phyloP scores from a whole-genome alignment of 2,329 filamentous ascomycete genomes.

The Penicillium sumatraense region DNA sequence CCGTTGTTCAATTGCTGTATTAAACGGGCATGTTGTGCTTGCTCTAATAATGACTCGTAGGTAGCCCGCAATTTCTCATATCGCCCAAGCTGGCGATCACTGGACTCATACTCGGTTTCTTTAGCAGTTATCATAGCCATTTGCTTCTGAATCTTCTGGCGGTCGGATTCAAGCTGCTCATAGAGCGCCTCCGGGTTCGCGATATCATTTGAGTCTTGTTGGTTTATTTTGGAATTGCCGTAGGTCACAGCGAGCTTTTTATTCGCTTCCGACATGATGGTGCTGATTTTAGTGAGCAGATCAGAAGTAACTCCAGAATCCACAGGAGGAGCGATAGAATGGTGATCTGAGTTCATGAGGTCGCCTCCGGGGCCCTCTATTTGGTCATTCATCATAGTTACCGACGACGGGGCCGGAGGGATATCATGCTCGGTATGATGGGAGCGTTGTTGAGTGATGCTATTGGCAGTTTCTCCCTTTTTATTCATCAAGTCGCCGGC shows the following conservation, averaged over 20 bases:
- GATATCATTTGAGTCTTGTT: slow-evolving; percentile 53
- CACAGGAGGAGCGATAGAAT: slow-evolving; percentile 41
- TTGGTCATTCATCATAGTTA: slow-evolving; percentile 46
- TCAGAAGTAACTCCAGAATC: slow-evolving; percentile 65
- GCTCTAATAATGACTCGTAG: slow-evolving; percentile 51
- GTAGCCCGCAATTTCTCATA: slow-evolving; percentile 42
- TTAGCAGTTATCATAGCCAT: slow-evolving; percentile 39
- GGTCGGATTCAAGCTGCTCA: slow-evolving; percentile 49
- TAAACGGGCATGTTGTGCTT: slow-evolving; percentile 45
- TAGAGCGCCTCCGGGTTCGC: slow-evolving; percentile 47
- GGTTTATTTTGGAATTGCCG: slow-evolving; percentile 67
- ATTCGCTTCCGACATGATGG: slow-evolving; percentile 73
- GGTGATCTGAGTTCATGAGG: slow-evolving; percentile 34
- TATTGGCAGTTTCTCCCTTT: slow-evolving; percentile 80
- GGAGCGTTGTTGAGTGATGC: slow-evolving; percentile 72
- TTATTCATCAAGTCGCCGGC: slow-evolving; percentile 81
- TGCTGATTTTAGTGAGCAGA: slow-evolving; percentile 70
- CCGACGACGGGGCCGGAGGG: slow-evolving; percentile 73
- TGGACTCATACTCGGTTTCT: slow-evolving; percentile 40
- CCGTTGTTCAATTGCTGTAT: slow-evolving; percentile 33
- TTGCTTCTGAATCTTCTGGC: slow-evolving; percentile 48
- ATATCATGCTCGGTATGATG: slow-evolving; percentile 71
- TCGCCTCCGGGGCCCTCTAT: slow-evolving; percentile 33
- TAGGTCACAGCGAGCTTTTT: slow-evolving; percentile 65
- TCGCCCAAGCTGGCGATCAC: slow-evolving; percentile 43